Evolutionary conservation across 1,284 basidiomycete genomes (phyloP), one percentile per base, ranked within the genome.

Genomic region (Phaffia rhodozyma): DNA sequence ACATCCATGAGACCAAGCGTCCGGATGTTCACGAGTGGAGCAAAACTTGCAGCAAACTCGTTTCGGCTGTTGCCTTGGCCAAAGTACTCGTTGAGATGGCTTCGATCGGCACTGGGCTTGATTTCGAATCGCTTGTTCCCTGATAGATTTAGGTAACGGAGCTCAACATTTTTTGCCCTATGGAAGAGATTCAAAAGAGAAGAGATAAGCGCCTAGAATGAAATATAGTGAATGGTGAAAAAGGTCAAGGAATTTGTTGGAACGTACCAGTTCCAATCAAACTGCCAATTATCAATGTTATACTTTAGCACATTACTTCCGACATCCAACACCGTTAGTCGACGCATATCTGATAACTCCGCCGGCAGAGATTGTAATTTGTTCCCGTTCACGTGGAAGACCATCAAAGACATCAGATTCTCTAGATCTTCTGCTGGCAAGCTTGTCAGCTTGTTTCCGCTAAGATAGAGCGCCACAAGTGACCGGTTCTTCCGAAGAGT

Each of bases 271-370:
- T 99, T 98, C 94, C 94, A 98, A 77, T 99, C 96, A 76, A 94
- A 99, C 72, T 94, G 90, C 87, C 87, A 94, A 72, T 98, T 99
- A 71, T 91, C 89, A 69, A 97, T 93, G 74, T 98, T 99, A 77
- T 98, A 98, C 81, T 91, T 93, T 75, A 99, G 80, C 60, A 85
- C 77, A 74, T 99, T 99, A 74, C 87, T 93, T 7, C 94, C 93
- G 1, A 91, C 96, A 73, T 99, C 96, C 66, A 99, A 80, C 32
- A 88, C 84, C 67, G 82, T 83, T 69, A 99, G 78, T 64, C 83
- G 85, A 72, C 83, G 83, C 68, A 97, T 81, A 72, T 89, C 89
- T 47, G 86, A 86, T 54, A 98, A 77, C 74, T 97, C 94, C 58
- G 87, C 85, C 1, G 94, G 96, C 5, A 98, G 77, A 21, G 91